Conservation (phyloP, 2,329 filamentous ascomycete species). For the Aspergillus pseudoterreus region DNA sequence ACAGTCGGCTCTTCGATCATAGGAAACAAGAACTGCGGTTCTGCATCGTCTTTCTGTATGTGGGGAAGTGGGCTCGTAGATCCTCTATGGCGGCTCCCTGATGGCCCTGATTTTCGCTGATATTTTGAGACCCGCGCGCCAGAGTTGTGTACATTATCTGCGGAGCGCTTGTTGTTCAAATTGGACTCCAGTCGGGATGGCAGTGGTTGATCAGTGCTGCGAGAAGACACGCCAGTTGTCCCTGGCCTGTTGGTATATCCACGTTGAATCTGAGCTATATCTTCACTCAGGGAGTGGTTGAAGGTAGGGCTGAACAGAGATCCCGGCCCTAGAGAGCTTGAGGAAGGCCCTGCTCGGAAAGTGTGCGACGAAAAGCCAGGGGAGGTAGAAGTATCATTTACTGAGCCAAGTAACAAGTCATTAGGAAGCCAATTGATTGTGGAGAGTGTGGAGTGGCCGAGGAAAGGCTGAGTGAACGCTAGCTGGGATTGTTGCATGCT, state of each 20-base stretch:
- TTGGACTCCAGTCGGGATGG: constrained; percentile 13
- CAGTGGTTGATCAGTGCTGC: constrained; percentile 20
- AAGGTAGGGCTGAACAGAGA: too few relatives aligned
- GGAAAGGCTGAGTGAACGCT: constrained; percentile 22
- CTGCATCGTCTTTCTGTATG: constrained; percentile 8
- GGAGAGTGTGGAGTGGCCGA: constrained; percentile 25
- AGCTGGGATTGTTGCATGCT: constrained; percentile 17
- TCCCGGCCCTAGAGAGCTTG: constrained; percentile 16
- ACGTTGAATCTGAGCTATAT: constrained; percentile 17
- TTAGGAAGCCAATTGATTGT: constrained; percentile 38
- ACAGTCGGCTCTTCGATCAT: constrained; percentile 13
- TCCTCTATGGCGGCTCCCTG: constrained; percentile 12
- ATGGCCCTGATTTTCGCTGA: constrained; percentile 18
- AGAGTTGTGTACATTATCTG: constrained; percentile 26
- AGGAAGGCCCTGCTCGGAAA: constrained; percentile 14
- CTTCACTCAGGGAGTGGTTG: constrained; percentile 2
- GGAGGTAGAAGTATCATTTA: constrained; percentile 11
- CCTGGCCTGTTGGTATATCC: constrained; percentile 14
- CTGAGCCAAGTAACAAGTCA: constrained; percentile 22
- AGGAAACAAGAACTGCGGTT: constrained; percentile 23
- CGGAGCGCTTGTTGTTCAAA: constrained; percentile 19
- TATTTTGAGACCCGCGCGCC: constrained; percentile 23
- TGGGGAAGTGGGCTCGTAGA: constrained; percentile 8
- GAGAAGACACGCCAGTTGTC: constrained; percentile 18
- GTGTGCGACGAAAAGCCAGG: constrained; percentile 14